Percentiles rank a stretch among this genome's conserved stretches.
Evolutionary conservation across 2,329 filamentous ascomycete species (phyloP).

Genomic region (Nannizziopsis barbatae): DNA sequence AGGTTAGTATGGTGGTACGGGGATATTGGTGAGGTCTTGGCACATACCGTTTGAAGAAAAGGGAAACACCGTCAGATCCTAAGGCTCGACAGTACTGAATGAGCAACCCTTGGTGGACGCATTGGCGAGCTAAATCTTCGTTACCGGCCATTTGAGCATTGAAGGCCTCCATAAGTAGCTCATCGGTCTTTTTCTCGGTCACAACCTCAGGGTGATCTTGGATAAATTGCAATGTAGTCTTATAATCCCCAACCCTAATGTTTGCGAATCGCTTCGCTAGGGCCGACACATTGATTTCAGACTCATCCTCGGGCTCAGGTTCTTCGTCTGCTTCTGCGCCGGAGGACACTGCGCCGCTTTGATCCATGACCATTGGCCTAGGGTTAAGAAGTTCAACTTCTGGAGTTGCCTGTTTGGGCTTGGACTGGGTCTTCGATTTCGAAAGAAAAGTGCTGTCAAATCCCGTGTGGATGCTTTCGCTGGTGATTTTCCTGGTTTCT

Average conservation of each 20-base stretch:
- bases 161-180: slow-evolving; percentile 81
- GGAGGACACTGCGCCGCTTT: slow-evolving; percentile 36
- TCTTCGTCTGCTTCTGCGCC: slow-evolving; percentile 50
- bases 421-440: slow-evolving; percentile 40
- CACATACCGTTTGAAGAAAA: slow-evolving; percentile 79
- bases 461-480: slow-evolving; percentile 74
- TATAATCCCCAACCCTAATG: slow-evolving; percentile 66
- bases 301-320: slow-evolving; percentile 51
- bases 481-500: slow-evolving; percentile 83
- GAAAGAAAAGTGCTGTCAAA: slow-evolving; percentile 78
- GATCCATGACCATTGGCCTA: slow-evolving; percentile 26
- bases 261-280: slow-evolving; percentile 70
- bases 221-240: slow-evolving; percentile 63
- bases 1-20: background rate
- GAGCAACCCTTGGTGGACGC: slow-evolving; percentile 83
- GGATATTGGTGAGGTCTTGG: background rate
- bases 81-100: slow-evolving; percentile 90
- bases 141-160: slow-evolving; percentile 69
- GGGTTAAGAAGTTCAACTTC: slow-evolving; percentile 68
- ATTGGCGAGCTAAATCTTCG: slow-evolving; percentile 67
- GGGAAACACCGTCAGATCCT: slow-evolving; percentile 70
- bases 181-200: slow-evolving; percentile 77
- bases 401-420: slow-evolving; percentile 33
- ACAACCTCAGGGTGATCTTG: slow-evolving; percentile 66
- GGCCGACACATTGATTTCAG: slow-evolving; percentile 62